Base-by-base conservation (phyloP, 441 rosid species). In the Kokia cookei region DNA sequence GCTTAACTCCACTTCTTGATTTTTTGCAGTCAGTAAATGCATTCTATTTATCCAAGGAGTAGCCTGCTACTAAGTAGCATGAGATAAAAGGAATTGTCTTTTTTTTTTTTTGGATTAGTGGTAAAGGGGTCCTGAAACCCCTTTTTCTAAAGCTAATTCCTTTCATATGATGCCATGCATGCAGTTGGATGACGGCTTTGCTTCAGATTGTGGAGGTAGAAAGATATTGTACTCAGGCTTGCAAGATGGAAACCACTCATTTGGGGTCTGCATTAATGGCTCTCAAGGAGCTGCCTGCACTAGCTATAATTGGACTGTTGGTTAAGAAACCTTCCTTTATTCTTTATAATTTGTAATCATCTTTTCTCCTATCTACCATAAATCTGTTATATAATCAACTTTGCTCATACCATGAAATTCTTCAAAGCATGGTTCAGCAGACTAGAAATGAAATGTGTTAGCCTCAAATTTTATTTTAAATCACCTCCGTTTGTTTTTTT, bases 231-330 rank as follows among this genome's bases (percentile, higher is more conserved):
- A 87, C 79, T 62, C 81, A 11, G 87, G 84, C 43, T 84, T 95
- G 82, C 74, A 69, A 51, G 99, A 93, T 7, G 97, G 99, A 24
- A 84, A 81, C 51, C 98, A 95, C 83, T 78, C 91, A 61, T 90
- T 93, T 82, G 84, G 81, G 85, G 93, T 95, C 80, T 90, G 99
- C 77, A 43, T 76, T 73, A 83, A 85, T 64, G 84, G 82, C 76
- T 73, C 82, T 76, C 82, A 58, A 73, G 85, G 83, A 84, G 73
- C 66, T 83, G 87, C 81, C 88, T 95, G 97, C 78, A 77, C 80
- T 72, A 76, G 35, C 74, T 89, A 90, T 75, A 83, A 86, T 75
- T 93, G 98, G 99, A 83, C 84, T 78, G 85, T 91, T 82, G 99
- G 99, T 95, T 72, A 90, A 73, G 73, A 87, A 78, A 65, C 76